Conservation (phyloP, 2,329 filamentous ascomycete species). For the Fusarium paranaense region DNA sequence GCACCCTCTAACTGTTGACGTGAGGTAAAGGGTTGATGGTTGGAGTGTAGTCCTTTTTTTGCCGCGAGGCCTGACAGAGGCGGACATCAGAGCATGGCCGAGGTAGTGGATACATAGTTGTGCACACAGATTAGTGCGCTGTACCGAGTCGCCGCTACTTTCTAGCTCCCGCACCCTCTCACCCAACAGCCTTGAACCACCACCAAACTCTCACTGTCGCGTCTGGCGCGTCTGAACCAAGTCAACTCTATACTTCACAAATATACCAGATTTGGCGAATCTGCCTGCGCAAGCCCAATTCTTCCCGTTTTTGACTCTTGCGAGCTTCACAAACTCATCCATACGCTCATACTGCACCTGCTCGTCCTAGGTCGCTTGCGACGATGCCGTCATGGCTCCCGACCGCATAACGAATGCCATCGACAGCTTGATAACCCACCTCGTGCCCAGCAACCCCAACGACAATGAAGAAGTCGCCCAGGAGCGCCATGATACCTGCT, state of each 20-base stretch:
- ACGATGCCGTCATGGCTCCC: conserved; percentile 68
- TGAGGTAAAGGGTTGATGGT: conserved; percentile 43
- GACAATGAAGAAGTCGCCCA: conserved; percentile 77
- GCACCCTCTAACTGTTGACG: conserved; percentile 44
- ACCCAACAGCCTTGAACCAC: conserved; percentile 29
- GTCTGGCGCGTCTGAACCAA: conserved; percentile 40
- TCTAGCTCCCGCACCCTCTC: conserved; percentile 20
- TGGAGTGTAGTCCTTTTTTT: conserved; percentile 53
- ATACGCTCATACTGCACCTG: background rate
- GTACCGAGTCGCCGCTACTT: conserved; percentile 36
- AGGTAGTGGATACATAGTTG: conserved; percentile 43
- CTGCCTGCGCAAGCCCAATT: background rate
- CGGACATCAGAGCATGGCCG: conserved; percentile 30
- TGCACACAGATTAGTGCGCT: background rate
- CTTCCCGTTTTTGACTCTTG: background rate
- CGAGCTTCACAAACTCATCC: background rate
- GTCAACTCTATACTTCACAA: conserved; percentile 23
- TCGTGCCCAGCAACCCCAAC: conserved; percentile 74
- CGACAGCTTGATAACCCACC: conserved; percentile 79
- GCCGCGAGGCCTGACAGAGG: conserved; percentile 43
- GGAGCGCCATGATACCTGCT: conserved; percentile 74
- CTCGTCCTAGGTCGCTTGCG: conserved; percentile 37
- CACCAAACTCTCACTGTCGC: conserved; percentile 43
- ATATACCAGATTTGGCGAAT: background rate
- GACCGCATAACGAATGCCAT: conserved; percentile 83